Evolutionary conservation across 768 basidiomycete genomes (phyloP).

Genomic region (Boletus tylopilopsis): DNA sequence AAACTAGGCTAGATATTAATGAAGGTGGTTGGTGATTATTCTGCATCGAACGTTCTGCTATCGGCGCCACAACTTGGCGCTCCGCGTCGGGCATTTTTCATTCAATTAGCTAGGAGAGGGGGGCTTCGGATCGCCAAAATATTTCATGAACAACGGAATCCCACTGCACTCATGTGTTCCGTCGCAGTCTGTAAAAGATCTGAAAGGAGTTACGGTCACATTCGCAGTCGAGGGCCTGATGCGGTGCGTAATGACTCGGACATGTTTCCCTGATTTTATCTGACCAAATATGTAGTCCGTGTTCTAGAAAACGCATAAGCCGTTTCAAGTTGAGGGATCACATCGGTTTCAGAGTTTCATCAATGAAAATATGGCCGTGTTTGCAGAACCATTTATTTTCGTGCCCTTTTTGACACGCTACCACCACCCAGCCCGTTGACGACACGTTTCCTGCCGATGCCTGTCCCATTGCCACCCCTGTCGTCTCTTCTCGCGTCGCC

Average conservation of each 20-base stretch:
- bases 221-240: background rate
- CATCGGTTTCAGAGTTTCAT: background rate
- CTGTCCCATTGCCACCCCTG: background rate
- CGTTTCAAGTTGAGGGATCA: background rate
- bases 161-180: background rate
- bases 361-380: background rate
- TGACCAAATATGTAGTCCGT: background rate
- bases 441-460: conserved; percentile 16
- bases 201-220: background rate
- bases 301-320: conserved; percentile 6
- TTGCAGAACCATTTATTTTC: conserved; percentile 7
- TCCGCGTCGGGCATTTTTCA: background rate
- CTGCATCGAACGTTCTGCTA: conserved; percentile 4
- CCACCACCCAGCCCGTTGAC: conserved; percentile 1
- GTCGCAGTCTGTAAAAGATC: background rate
- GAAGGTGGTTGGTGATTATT: background rate
- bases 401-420: conserved; percentile 18
- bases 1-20: background rate
- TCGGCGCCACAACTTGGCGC: background rate
- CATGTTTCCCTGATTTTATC: background rate
- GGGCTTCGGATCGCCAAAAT: conserved; percentile 14
- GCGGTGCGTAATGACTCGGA: background rate
- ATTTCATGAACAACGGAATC: background rate
- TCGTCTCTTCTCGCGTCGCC: conserved; percentile 1
- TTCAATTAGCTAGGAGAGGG: background rate